A percentile compares a stretch with the other conserved stretches of the same genome.
Evolutionary conservation across 768 basidiomycete species (phyloP).

Genomic region (Serendipita sp.): DNA sequence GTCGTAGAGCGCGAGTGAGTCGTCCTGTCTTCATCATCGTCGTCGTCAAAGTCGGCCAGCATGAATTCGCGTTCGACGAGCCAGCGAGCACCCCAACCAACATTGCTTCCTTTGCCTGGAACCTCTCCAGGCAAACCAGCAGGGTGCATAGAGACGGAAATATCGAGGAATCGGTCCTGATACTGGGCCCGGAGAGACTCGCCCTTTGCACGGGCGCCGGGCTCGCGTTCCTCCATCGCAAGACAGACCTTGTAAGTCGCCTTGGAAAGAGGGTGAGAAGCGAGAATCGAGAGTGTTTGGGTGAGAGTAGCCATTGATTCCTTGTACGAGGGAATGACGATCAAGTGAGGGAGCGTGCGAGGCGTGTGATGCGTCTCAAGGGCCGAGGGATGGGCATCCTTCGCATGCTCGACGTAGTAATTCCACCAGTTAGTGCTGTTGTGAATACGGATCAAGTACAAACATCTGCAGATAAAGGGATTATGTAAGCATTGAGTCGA

Average conservation of each 20-base stretch:
- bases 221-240: conserved; percentile 18
- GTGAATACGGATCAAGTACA: background rate
- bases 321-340: conserved; percentile 12
- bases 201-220: conserved; percentile 15
- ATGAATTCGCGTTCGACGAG: conserved; percentile 13
- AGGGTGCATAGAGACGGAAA: conserved; percentile 18
- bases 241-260: conserved; percentile 17
- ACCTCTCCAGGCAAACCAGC: conserved; percentile 15
- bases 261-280: conserved; percentile 16
- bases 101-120: conserved; percentile 18
- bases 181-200: conserved; percentile 16
- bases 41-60: conserved; percentile 12
- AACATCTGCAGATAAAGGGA: conserved; percentile 4
- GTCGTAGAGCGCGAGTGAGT: background rate
- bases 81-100: conserved; percentile 16
- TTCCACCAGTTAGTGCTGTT: background rate
- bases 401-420: background rate
- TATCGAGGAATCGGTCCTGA: conserved; percentile 16
- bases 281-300: conserved; percentile 18
- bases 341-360: conserved; percentile 10
- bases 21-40: conserved; percentile 10
- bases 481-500: background rate
- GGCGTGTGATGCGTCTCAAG: conserved; percentile 3
- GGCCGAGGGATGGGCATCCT: conserved; percentile 4
- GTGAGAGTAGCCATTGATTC: conserved; percentile 10